Evolutionary conservation across 371 early-diverging fungal species (phyloP).

Genomic region (Syncephalastrum monosporum): DNA sequence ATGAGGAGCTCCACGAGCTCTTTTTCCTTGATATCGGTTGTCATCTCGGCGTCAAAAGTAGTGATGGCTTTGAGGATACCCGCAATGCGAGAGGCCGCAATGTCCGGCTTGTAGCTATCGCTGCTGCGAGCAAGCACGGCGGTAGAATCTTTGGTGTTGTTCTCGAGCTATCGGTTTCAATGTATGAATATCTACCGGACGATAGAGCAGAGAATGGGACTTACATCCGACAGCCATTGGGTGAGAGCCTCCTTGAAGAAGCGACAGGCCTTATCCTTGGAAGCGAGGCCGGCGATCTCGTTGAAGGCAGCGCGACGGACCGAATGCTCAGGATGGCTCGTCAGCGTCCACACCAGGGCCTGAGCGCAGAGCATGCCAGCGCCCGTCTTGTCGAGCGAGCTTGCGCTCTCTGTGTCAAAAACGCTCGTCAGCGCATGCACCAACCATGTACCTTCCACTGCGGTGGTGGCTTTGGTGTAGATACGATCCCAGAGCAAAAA

Average conservation of each 20-base stretch:
- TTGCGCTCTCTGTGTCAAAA: conserved; percentile 32
- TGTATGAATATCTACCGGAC: not conserved
- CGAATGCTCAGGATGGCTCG: conserved; percentile 51
- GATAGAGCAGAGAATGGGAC: conserved; percentile 2
- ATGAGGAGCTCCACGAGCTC: conserved; percentile 68
- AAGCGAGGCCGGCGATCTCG: conserved; percentile 40
- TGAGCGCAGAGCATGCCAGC: conserved; percentile 35
- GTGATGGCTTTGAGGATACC: conserved; percentile 68
- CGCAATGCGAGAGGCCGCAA: conserved; percentile 53
- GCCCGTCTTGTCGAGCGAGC: conserved; percentile 34
- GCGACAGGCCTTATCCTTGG: conserved; percentile 32
- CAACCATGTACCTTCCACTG: conserved; percentile 76
- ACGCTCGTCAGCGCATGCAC: conserved; percentile 59
- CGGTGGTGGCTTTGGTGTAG: conserved; percentile 68
- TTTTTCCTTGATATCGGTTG: conserved; percentile 36
- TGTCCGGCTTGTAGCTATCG: conserved; percentile 45
- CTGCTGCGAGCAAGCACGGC: conserved; percentile 52
- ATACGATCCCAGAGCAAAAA: conserved; percentile 82
- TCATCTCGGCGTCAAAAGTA: conserved; percentile 35
- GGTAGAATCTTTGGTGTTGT: conserved; percentile 52
- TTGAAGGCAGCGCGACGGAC: conserved; percentile 52
- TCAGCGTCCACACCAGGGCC: conserved; percentile 55
- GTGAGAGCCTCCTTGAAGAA: conserved; percentile 50
- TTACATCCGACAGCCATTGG: conserved; percentile 57
- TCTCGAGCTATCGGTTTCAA: conserved; percentile 28